Evolutionary conservation across 495 filamentous ascomycete genomes (phyloP).

Genomic region (Tuber melanosporum): DNA sequence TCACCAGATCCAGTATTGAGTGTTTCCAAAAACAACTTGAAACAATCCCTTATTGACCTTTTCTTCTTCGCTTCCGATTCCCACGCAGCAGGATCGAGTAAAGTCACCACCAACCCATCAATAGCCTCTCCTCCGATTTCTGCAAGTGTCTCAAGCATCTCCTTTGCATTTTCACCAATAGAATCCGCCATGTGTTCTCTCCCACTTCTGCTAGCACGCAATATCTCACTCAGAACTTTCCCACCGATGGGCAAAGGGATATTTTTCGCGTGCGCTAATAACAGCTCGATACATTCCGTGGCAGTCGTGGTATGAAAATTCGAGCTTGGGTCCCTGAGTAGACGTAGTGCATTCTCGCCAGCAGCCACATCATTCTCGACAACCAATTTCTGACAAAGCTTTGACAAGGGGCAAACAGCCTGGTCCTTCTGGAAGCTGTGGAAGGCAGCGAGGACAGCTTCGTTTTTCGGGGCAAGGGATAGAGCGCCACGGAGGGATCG

Average conservation of each 20-base stretch:
- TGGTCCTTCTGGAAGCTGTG: conserved; percentile 36
- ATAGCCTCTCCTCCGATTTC: conserved; percentile 56
- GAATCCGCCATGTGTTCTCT: conserved; percentile 51
- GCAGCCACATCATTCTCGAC: conserved; percentile 50
- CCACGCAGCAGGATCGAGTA: conserved; percentile 57
- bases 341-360: conserved; percentile 53
- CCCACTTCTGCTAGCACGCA: conserved; percentile 53
- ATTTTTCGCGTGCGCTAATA: conserved; percentile 47
- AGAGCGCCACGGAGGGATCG: conserved; percentile 58
- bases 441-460: conserved; percentile 34
- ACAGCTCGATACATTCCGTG: conserved; percentile 51
- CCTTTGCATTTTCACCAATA: conserved; percentile 48
- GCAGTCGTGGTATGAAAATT: conserved; percentile 52
- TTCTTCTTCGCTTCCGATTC: conserved; percentile 48
- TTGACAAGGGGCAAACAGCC: conserved; percentile 46
- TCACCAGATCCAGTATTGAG: conserved; percentile 58
- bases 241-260: conserved; percentile 49
- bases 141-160: conserved; percentile 54
- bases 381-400: conserved; percentile 53
- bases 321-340: conserved; percentile 51
- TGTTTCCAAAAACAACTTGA: conserved; percentile 59
- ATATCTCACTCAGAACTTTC: conserved; percentile 55
- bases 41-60: conserved; percentile 55
- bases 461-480: conserved; percentile 55
- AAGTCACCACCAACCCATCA: conserved; percentile 52